phyloP scores from a whole-genome alignment of 345 rosid species.

The Gossypium mustelinum region DNA sequence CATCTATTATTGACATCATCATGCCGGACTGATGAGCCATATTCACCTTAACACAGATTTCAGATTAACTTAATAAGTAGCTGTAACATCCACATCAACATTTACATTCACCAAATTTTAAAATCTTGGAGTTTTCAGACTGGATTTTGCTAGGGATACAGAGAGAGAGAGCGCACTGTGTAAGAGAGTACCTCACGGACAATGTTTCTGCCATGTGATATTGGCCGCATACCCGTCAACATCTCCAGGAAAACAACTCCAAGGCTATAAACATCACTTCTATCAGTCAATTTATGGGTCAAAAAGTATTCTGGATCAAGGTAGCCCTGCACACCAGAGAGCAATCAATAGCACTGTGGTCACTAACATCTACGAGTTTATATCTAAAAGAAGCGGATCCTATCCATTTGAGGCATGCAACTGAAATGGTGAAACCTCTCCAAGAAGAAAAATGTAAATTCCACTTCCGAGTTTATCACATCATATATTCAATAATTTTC shows the following conservation, averaged over 20 bases:
- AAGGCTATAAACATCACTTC: conserved; percentile 92
- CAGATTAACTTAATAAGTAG: background rate
- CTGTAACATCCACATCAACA: background rate
- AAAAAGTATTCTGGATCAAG: conserved; percentile 88
- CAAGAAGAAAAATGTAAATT: background rate
- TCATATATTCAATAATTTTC: too few relatives aligned
- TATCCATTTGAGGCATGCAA: background rate
- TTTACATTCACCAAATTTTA: background rate
- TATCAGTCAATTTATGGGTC: conserved; percentile 83
- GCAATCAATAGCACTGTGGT: background rate
- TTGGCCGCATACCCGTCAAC: conserved; percentile 82
- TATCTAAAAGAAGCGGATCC: background rate
- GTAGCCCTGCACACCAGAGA: conserved; percentile 57
- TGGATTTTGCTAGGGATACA: background rate
- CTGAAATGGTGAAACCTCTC: background rate
- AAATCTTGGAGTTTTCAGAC: background rate
- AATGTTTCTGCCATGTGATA: conserved; percentile 76
- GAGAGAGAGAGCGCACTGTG: too few relatives aligned
- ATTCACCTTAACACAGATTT: conserved; percentile 44
- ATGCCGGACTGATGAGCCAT: conserved; percentile 45
- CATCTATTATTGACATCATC: conserved; percentile 62
- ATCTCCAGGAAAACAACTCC: conserved; percentile 89
- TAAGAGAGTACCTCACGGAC: conserved; percentile 64
- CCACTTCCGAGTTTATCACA: background rate
- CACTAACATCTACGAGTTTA: background rate